Base-by-base conservation (phyloP, 1,139 yeast species). In the Lodderomyces oxycetoniae region DNA sequence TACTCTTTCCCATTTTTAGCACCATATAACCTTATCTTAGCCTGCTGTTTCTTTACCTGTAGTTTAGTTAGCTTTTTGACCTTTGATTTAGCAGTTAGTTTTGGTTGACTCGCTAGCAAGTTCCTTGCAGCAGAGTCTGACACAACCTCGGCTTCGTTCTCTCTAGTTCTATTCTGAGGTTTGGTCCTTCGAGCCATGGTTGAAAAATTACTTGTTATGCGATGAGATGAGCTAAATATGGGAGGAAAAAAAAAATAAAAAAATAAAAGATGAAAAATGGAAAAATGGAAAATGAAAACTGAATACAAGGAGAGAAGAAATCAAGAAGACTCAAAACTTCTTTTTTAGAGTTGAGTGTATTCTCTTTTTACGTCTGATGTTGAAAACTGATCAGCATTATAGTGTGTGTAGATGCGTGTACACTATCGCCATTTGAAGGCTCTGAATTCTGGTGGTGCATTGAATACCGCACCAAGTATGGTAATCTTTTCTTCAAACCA, bases 81-180 rank as follows among this genome's bases (percentile, higher is more conserved):
- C 30, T 59, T 67, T 2, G 84, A 68, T 53, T 76, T 80, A 30
- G 80, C 81, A 5, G 83, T 76, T 38, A 72, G 59, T 35, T 77
- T 76, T n/a, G 88, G 83, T 45, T 72, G 76, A 45, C 63, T 61
- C 26, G 71, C 77, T 38, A 83, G 58, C 42, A 75, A 67, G 51
- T 83, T 83, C 49, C 84, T 69, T 7, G 91, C 89, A 11, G 61
- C 65, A 1, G 77, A 66, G 50, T 83, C 88, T 17, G 74, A 57
- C 42, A 67, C 67, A 16, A 83, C 83, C 45, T 83, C 91, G 2
- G 87, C 75, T 38, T 75, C 79, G 4, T 79, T 74, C 9, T 67
- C 61, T 44, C 87, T 71, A 27, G 70, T 70, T 34, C 63, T 59
- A 49, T 77, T 78, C 52, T 74, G 79, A 4, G 64, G 53, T 30